These are phyloP conservation scores for Fusarium sp. DNA, from an alignment of 2,329 filamentous ascomycete species.

Conservation along the genomic window DNA sequence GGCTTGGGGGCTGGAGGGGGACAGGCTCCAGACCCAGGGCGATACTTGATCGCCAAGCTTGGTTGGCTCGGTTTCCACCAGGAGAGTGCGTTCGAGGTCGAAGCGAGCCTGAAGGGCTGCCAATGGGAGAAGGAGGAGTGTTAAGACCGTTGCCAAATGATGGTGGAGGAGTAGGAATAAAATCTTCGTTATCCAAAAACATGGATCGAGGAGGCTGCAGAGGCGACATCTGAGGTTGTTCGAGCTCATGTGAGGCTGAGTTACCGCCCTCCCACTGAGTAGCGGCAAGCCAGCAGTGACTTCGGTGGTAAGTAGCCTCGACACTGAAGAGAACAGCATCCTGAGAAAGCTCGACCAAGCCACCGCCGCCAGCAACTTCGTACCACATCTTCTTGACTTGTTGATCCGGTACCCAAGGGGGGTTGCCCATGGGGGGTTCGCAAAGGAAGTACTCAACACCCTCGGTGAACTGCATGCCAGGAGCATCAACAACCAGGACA, in stretches of 20 bases:
- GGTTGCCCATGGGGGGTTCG: constrained; percentile 76
- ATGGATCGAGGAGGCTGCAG: constrained; percentile 53
- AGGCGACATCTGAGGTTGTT: constrained; percentile 53
- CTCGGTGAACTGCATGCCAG: constrained; percentile 74
- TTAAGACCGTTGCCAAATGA: constrained; percentile 42
- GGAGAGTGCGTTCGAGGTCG: constrained; percentile 56
- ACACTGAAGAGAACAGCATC: constrained; percentile 71
- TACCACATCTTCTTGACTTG: constrained; percentile 78
- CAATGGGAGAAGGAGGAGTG: constrained; percentile 45
- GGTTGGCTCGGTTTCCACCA: constrained; percentile 49
- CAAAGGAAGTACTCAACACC: constrained; percentile 87
- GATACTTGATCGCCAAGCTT: constrained; percentile 57
- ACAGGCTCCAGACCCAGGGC: constrained; percentile 58
- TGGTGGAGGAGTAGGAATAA: constrained; percentile 37
- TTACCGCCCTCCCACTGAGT: constrained; percentile 59
- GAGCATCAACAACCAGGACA: constrained; percentile 81
- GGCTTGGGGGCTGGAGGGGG: constrained; percentile 52
- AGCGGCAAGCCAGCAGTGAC: constrained; percentile 67
- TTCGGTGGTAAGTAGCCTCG: constrained; percentile 69
- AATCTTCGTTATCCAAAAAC: constrained; percentile 50
- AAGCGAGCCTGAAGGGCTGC: constrained; percentile 51
- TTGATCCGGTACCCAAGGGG: constrained; percentile 77
- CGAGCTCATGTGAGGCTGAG: constrained; percentile 40
- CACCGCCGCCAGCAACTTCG: constrained; percentile 73
- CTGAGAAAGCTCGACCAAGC: constrained; percentile 68